Percentiles rank a stretch among this genome's conserved stretches.
Evolutionary conservation across 768 basidiomycete species (phyloP).

Genomic region (Leccinum longicurvipes): DNA sequence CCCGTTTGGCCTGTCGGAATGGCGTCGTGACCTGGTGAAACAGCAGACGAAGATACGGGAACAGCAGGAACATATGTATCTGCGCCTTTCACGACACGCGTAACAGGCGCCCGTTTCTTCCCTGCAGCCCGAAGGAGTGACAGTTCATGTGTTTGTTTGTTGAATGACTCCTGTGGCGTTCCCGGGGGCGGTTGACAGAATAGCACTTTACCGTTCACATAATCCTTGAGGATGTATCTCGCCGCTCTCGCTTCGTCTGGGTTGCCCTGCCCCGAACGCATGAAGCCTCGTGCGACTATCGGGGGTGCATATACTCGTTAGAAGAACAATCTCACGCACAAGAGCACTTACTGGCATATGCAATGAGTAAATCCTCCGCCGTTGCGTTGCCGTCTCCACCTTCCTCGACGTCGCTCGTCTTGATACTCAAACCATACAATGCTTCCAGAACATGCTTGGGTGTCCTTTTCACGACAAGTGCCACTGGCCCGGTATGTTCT

Average conservation of each 20-base stretch:
- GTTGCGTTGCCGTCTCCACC: slow-evolving; percentile 76
- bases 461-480: slow-evolving; percentile 74
- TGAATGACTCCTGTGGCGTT: slow-evolving; percentile 65
- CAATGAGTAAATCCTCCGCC: slow-evolving; percentile 77
- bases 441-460: slow-evolving; percentile 84
- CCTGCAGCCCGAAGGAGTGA: slow-evolving; percentile 56
- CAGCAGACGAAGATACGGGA: not conserved
- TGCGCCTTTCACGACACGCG: slow-evolving; percentile 79
- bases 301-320: slow-evolving; percentile 14
- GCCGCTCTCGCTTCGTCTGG: slow-evolving; percentile 96
- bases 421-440: slow-evolving; percentile 82
- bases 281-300: slow-evolving; percentile 88
- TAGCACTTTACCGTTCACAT: slow-evolving; percentile 89
- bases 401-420: slow-evolving; percentile 62
- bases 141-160: slow-evolving; percentile 61
- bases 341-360: slow-evolving; percentile 82
- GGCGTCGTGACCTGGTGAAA: slow-evolving; percentile 18
- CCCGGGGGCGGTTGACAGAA: slow-evolving; percentile 89
- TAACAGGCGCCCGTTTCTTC: slow-evolving; percentile 88
- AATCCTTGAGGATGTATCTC: slow-evolving; percentile 92
- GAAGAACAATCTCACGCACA: not conserved
- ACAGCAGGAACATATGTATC: slow-evolving; percentile 67
- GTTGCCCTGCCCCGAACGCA: slow-evolving; percentile 91
- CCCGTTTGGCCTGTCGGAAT: slow-evolving; percentile 30
- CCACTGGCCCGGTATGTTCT: slow-evolving; percentile 83